Base-by-base conservation (phyloP, 208 protist genomes). In the Crithidia brevicula region DNA sequence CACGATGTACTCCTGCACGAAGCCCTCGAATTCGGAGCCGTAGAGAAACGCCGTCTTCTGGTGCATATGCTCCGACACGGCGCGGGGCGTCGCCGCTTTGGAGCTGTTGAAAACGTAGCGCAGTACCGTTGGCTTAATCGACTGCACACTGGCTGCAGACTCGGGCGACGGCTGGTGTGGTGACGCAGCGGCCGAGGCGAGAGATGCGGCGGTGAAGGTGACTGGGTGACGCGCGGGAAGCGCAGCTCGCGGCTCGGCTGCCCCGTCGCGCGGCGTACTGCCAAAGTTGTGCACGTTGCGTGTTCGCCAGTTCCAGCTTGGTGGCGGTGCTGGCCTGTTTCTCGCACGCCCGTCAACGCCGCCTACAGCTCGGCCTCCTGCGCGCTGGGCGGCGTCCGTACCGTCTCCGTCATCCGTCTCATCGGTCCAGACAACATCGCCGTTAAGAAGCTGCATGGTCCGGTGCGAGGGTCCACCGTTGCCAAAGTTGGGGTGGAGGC, bases 1-100 rank as follows among this genome's bases (percentile, higher is more conserved):
- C 18, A 83, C 31, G 15, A 90, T 67, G 65, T 80, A 73, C 47
- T 74, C 54, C 28, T 56, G 50, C 51, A 90, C 66, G 28, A 83
- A 77, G 18, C 56, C 60, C 16, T 82, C 57, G 52, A 90, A 90
- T 23, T 72, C 16, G 15, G 33, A 50, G 16, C 72, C 63, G 52
- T 58, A 60, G 34, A 88, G 67, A 33, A 57, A 65, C 10, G 67
- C 50, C n/a, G 67, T 69, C 27, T 33, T 33, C 15, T 27, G 16
- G 16, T 71, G 53, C 18, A 77, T 67, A 0, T 67, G 33, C n/a
- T 50, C 28, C 13, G 51, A 51, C 54, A 77, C 56, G 23, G 27
- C 18, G 18, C 68, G 57, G 28, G 68, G 51, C 20, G 25, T 50
- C 27, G 65, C 9, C 11, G 18, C 25, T 0, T 43, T 25, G 0